A percentile compares a stretch with the other conserved stretches of the same genome.
These are phyloP conservation scores for Clonostachys rosea DNA, from an alignment of 2,329 filamentous ascomycete genomes.

Conservation along the genomic window DNA sequence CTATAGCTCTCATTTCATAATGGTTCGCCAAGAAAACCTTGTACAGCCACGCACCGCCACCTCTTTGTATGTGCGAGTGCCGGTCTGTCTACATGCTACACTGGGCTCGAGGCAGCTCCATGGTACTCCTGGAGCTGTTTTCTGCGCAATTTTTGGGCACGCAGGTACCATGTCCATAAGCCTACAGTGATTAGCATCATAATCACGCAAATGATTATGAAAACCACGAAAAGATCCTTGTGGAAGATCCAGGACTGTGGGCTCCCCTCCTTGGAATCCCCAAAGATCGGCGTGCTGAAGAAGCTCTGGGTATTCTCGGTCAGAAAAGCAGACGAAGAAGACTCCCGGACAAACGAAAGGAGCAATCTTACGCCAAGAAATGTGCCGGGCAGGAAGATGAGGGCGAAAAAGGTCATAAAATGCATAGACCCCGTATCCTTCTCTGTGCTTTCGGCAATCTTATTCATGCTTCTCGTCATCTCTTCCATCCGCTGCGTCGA, in stretches of 20 bases:
- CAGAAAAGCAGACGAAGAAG: not conserved
- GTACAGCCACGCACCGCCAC: too few species aligned
- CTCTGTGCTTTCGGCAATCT: not conserved
- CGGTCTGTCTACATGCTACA: too few species aligned
- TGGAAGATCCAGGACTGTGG: not conserved
- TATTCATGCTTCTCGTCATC: not conserved
- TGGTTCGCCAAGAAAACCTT: too few species aligned
- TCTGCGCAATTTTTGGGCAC: not conserved
- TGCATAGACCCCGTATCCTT: not conserved
- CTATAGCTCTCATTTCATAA: too few species aligned
- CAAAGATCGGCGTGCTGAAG: not conserved
- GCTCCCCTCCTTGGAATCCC: not conserved
- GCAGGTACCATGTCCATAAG: not conserved
- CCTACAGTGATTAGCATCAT: not conserved
- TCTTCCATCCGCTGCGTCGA: not conserved
- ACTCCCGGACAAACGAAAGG: not conserved
- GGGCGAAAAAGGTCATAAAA: conserved; percentile 1
- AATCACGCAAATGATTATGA: not conserved
- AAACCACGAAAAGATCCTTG: not conserved
- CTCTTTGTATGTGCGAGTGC: too few species aligned
- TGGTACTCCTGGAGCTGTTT: too few species aligned
- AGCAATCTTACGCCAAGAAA: conserved; percentile 1
- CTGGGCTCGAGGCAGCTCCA: too few species aligned
- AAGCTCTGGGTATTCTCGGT: not conserved
- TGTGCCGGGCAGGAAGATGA: not conserved